These are phyloP conservation scores for Paraurostyla sp. DNA, from an alignment of 73 alveolate species.

Conservation along the genomic window DNA sequence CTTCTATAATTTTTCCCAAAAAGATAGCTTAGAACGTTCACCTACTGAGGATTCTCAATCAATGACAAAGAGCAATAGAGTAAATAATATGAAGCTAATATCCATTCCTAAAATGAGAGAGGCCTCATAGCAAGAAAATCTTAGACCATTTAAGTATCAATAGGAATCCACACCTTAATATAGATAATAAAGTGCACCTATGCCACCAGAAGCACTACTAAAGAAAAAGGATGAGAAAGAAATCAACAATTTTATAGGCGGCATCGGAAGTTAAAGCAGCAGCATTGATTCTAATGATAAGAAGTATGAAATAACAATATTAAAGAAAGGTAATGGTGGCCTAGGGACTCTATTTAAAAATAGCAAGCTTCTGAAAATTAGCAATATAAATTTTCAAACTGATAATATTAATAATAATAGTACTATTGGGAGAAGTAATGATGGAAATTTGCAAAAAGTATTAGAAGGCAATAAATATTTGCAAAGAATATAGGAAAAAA, in stretches of 20 bases:
- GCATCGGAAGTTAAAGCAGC: neutral
- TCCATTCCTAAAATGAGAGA: constrained; percentile 23
- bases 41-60: neutral
- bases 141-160: constrained; percentile 14
- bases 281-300: too few relatives aligned
- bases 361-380: neutral
- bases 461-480: neutral
- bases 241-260: constrained; percentile 8
- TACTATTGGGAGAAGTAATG: neutral
- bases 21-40: neutral
- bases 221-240: constrained; percentile 39
- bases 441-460: neutral
- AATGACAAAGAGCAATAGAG: neutral
- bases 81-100: neutral
- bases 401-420: neutral
- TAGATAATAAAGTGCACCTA: constrained; percentile 43
- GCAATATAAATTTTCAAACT: neutral
- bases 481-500: neutral
- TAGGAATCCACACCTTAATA: neutral
- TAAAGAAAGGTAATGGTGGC: neutral
- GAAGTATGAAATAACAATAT: neutral
- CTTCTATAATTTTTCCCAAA: neutral
- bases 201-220: constrained; percentile 37
- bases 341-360: too few relatives aligned
- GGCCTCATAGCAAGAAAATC: constrained; percentile 1